A percentile compares a stretch with the other conserved stretches of the same genome.
Evolutionary conservation across 2,329 filamentous ascomycete species (phyloP).

Genomic region (Thielaviopsis punctulata): DNA sequence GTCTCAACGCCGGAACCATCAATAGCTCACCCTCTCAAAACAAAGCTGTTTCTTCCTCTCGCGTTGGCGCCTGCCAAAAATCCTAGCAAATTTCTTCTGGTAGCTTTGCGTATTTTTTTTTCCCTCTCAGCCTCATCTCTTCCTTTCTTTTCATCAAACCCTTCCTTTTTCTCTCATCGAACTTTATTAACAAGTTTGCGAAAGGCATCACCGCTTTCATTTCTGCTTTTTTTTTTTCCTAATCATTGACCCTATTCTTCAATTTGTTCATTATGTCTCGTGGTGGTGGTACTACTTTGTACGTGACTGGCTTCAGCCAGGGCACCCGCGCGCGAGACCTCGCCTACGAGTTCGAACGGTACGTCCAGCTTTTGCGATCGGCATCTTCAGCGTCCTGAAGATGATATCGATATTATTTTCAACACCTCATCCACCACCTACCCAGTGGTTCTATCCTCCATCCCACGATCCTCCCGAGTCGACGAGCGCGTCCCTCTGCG

Average conservation of each 20-base stretch:
- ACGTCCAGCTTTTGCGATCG: slow-evolving; percentile 37
- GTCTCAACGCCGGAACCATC: neutral
- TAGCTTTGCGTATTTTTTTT: neutral
- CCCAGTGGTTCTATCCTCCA: neutral
- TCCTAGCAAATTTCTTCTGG: neutral
- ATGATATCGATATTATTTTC: slow-evolving; percentile 7
- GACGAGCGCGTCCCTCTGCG: neutral
- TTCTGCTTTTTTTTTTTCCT: slow-evolving; percentile 3
- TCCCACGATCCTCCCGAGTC: neutral
- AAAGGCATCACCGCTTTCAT: neutral
- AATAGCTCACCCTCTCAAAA: neutral
- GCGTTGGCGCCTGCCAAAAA: slow-evolving; percentile 14
- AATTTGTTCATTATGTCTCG: slow-evolving; percentile 55
- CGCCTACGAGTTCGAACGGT: slow-evolving; percentile 99
- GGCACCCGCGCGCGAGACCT: slow-evolving; percentile 97
- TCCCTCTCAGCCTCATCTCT: neutral
- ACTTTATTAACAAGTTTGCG: neutral
- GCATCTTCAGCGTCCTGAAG: slow-evolving; percentile 3
- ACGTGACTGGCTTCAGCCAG: slow-evolving; percentile 98
- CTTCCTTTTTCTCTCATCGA: neutral
- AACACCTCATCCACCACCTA: neutral
- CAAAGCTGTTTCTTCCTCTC: slow-evolving; percentile 11
- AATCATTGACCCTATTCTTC: slow-evolving; percentile 10
- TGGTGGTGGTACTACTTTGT: slow-evolving; percentile 69
- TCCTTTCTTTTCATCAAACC: too few relatives aligned